phyloP scores from a whole-genome alignment of 805 yeast species.

The Yarrowia yakushimensis region DNA sequence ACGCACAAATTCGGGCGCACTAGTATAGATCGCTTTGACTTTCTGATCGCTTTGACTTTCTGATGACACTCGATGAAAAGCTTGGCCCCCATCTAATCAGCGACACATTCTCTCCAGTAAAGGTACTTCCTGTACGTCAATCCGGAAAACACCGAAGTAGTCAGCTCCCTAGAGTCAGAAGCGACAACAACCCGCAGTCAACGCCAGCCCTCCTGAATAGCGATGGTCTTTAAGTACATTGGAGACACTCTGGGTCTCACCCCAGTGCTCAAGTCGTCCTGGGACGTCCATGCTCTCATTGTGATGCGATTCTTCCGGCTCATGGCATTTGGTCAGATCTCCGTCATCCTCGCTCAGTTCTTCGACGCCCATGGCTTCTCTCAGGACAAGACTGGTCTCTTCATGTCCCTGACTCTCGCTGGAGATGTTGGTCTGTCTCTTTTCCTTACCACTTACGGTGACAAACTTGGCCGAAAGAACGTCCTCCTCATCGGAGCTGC shows the following conservation, averaged over 20 bases:
- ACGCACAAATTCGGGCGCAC: not conserved
- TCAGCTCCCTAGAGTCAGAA: not conserved
- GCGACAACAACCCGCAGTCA: not conserved
- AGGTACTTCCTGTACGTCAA: not conserved
- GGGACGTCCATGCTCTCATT: slow-evolving; percentile 64
- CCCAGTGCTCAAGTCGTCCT: slow-evolving; percentile 17
- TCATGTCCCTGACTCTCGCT: slow-evolving; percentile 74
- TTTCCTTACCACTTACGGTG: slow-evolving; percentile 73
- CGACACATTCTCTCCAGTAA: not conserved
- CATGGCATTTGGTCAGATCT: slow-evolving; percentile 73
- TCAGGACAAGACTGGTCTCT: slow-evolving; percentile 63
- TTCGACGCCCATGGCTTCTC: slow-evolving; percentile 52
- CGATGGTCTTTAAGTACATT: not conserved
- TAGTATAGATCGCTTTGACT: slow-evolving; percentile 1
- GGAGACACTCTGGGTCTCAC: slow-evolving; percentile 21
- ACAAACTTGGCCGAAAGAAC: slow-evolving; percentile 59
- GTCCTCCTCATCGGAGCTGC: slow-evolving; percentile 62
- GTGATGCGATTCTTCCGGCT: slow-evolving; percentile 65
- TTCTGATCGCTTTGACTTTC: not conserved
- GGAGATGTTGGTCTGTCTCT: slow-evolving; percentile 78
- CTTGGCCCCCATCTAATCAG: not conserved
- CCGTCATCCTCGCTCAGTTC: slow-evolving; percentile 70
- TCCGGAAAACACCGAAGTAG: not conserved
- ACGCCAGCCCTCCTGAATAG: not conserved
- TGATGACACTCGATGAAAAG: not conserved